Percentiles rank a stretch among this genome's conserved stretches.
Conservation (phyloP, 1,284 basidiomycete species). For the Heterobasidion occidentale region DNA sequence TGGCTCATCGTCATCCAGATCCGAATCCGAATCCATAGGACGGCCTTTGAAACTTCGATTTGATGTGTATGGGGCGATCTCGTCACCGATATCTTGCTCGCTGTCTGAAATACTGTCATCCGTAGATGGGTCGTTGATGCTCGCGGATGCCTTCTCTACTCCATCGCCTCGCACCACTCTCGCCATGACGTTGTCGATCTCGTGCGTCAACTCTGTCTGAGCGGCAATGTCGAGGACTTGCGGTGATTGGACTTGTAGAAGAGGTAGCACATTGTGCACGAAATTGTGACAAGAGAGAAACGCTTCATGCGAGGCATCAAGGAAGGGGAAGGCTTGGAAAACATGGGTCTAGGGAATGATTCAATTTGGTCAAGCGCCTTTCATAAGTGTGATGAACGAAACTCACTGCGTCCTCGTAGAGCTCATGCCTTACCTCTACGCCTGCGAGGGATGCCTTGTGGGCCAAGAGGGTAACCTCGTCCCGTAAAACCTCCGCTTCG, state of each 20-base stretch:
- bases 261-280: constrained; percentile 52
- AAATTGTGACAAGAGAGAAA: constrained; percentile 71
- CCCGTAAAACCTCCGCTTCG: constrained; percentile 89
- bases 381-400: constrained; percentile 7
- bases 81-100: neutral
- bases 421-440: constrained; percentile 84
- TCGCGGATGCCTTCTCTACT: constrained; percentile 25
- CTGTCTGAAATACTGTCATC: neutral
- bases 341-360: constrained; percentile 65
- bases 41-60: neutral
- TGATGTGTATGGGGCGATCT: neutral
- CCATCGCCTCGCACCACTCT: constrained; percentile 65
- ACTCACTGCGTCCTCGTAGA: constrained; percentile 89
- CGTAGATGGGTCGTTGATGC: neutral
- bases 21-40: neutral
- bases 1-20: neutral
- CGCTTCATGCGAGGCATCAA: constrained; percentile 64
- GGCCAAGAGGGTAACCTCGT: constrained; percentile 89
- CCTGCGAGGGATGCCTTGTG: constrained; percentile 90
- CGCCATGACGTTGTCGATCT: constrained; percentile 57
- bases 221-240: constrained; percentile 44
- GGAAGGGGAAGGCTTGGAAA: constrained; percentile 85
- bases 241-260: constrained; percentile 37
- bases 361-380: constrained; percentile 6
- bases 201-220: constrained; percentile 50